phyloP scores from a whole-genome alignment of 2,329 filamentous ascomycete species.

The Periglandula ipomoeae region DNA sequence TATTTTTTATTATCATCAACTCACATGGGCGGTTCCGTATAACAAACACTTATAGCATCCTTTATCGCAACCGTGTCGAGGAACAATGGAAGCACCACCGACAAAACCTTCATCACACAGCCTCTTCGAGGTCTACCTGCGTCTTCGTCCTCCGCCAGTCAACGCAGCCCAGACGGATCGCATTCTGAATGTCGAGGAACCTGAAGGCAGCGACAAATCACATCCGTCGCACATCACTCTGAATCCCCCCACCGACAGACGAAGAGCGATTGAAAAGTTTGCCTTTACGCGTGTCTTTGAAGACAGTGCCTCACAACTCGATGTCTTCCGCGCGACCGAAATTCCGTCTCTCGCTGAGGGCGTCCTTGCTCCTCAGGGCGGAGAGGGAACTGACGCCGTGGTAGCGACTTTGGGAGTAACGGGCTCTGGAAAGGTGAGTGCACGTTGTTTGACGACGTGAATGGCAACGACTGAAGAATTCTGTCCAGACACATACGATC shows the following conservation, averaged over 20 bases:
- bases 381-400: constrained; percentile 78
- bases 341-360: constrained; percentile 70
- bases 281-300: constrained; percentile 91
- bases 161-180: constrained; percentile 43
- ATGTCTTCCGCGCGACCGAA: constrained; percentile 75
- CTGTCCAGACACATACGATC: constrained; percentile 78
- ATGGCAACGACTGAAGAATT: neutral
- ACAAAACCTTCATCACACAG: constrained; percentile 28
- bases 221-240: constrained; percentile 62
- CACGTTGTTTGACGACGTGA: neutral
- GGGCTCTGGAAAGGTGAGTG: constrained; percentile 80
- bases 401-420: constrained; percentile 90
- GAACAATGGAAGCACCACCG: constrained; percentile 27
- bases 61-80: neutral
- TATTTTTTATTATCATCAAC: neutral
- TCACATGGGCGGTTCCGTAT: neutral
- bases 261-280: constrained; percentile 85
- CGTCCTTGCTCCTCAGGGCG: constrained; percentile 62
- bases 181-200: constrained; percentile 69
- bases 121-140: constrained; percentile 87
- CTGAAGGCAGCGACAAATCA: constrained; percentile 25
- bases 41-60: no score
- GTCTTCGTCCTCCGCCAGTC: constrained; percentile 60
- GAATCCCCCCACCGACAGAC: constrained; percentile 75
- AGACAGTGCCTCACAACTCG: constrained; percentile 73